Base-by-base conservation (phyloP, 192 early-diverging fungal species). In the Coemansia sp. region DNA sequence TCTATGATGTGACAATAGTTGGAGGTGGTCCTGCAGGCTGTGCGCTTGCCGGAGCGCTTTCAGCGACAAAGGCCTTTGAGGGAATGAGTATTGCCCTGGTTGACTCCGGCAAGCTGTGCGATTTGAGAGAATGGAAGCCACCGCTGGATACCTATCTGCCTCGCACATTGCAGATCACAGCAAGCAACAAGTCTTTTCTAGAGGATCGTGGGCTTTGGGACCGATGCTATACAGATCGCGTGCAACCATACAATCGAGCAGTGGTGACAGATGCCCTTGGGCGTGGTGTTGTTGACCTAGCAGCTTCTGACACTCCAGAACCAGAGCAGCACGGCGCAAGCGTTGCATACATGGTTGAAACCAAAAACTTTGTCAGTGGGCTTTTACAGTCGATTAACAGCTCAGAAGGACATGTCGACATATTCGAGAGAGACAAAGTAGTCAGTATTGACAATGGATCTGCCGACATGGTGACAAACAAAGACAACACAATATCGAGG, bases 21-120 rank as follows among this genome's bases (percentile, higher is more conserved):
- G 95, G 95, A 18, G 94, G 93, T 29, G 95, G 95, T 20, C 87
- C 93, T 31, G 87, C 92, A 12, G 95, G 95, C 37, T 91, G 87
- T n/a, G 89, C 94, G 9, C 72, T 95, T 31, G 94, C 94, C 4
- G 86, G 85, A 55, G 86, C 88, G 21, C 82, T 97, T 10, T 68
- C 73, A 15, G 25, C 72, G 4, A 56, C 52, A 12, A 43, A 31
- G 34, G 61, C 63, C 9, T 59, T 75, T 35, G 30, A 25, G 15
- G 52, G 61, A 37, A 80, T 81, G 39, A 84, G 86, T 43, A 78
- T 96, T 46, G 90, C 91, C 31, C 66, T 97, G 21, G 83, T 98
- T 18, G 96, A 98, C 58, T 84, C 89, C 2, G 89, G 88, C 52
- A 88, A 90, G 62, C 85, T 93, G 66, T 61, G 66, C 29, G 74